Percentiles rank a stretch among this genome's conserved stretches.
Conservation (phyloP, 306 rosid genomes). For the Prunus kanzakura region DNA sequence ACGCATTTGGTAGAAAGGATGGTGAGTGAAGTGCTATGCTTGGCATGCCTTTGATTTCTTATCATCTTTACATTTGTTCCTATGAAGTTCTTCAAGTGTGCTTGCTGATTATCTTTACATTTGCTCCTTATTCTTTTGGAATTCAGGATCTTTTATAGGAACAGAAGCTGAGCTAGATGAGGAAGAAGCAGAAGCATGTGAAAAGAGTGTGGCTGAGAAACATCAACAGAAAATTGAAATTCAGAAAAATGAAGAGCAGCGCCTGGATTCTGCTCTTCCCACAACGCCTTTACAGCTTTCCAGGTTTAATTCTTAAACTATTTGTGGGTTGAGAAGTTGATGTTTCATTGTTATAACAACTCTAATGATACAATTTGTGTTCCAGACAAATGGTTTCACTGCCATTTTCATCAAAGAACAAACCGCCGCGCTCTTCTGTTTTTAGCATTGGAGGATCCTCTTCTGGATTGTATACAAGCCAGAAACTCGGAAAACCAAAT, state of each 20-base stretch:
- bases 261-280: slow-evolving; percentile 43
- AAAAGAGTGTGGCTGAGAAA: slow-evolving; percentile 44
- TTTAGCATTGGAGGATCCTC: slow-evolving; percentile 52
- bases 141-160: slow-evolving; percentile 51
- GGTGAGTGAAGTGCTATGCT: slow-evolving; percentile 46
- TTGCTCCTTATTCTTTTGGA: slow-evolving; percentile 6
- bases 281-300: slow-evolving; percentile 56
- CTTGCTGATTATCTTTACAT: neutral
- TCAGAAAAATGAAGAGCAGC: slow-evolving; percentile 53
- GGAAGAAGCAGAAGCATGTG: slow-evolving; percentile 65
- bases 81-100: neutral
- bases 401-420: slow-evolving; percentile 61
- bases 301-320: slow-evolving; percentile 45
- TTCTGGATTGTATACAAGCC: slow-evolving; percentile 47
- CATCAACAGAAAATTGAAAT: slow-evolving; percentile 42
- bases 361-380: slow-evolving; percentile 7
- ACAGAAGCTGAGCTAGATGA: slow-evolving; percentile 60
- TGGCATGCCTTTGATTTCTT: neutral
- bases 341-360: slow-evolving; percentile 13
- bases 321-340: slow-evolving; percentile 19
- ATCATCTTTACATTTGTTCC: neutral
- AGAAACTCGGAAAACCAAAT: slow-evolving; percentile 52
- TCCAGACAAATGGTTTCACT: slow-evolving; percentile 51
- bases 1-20: slow-evolving; percentile 76
- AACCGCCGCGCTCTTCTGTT: slow-evolving; percentile 61